Evolutionary conservation across 73 alveolate genomes (phyloP).

Genomic region (Diophrys appendiculata): DNA sequence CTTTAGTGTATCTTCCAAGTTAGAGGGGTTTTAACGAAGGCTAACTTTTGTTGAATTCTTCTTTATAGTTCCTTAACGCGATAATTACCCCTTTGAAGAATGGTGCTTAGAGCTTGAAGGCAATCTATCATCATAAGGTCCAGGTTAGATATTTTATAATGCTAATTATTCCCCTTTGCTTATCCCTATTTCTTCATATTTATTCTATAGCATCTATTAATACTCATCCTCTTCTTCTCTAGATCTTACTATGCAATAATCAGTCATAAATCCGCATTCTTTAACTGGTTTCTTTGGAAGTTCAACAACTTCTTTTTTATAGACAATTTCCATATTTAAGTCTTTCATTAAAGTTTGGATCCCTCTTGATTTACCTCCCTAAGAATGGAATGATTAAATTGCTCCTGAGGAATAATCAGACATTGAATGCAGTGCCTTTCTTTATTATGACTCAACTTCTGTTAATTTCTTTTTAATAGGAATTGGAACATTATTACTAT

Average conservation of each 20-base stretch:
- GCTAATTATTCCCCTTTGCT: neutral
- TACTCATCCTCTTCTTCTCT: neutral
- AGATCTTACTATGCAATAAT: neutral
- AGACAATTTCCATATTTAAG: constrained; percentile 3
- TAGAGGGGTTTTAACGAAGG: neutral
- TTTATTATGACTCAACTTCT: constrained; percentile 42
- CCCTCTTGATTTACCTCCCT: constrained; percentile 13
- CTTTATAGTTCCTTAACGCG: constrained; percentile 6
- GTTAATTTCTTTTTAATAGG: constrained; percentile 15
- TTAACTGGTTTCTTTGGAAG: constrained; percentile 10
- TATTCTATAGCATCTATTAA: neutral
- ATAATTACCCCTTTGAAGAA: constrained; percentile 5
- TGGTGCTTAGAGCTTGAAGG: neutral
- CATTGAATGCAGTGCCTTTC: constrained; percentile 25
- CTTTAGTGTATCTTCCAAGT: neutral
- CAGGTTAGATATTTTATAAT: neutral
- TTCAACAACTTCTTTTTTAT: constrained; percentile 23
- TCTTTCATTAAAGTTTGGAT: constrained; percentile 43
- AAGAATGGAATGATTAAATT: constrained; percentile 9
- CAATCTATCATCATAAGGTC: neutral
- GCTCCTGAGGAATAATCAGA: constrained; percentile 20
- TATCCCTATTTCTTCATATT: neutral
- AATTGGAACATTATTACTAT: constrained; percentile 7
- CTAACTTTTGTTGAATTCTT: constrained; percentile 5
- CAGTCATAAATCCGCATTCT: constrained; percentile 25